Percentiles rank a stretch among this genome's conserved stretches.
These are phyloP conservation scores for Penicillium sp. DNA, from an alignment of 2,329 filamentous ascomycete genomes.

Conservation along the genomic window DNA sequence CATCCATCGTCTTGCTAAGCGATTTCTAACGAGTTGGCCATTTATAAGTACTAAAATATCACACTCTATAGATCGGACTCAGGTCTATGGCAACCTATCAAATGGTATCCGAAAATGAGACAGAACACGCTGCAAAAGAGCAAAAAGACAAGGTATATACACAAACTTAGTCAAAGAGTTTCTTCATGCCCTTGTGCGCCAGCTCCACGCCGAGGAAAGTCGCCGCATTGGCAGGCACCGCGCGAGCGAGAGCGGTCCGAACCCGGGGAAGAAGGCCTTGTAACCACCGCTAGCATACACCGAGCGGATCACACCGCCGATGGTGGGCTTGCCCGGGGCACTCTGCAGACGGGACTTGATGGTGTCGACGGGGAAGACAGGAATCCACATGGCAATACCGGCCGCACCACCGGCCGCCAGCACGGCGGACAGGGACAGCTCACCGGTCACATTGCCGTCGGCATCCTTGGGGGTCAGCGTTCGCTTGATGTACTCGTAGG, in stretches of 20 bases:
- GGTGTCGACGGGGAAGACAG: constrained; percentile 96
- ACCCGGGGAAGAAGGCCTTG: constrained; percentile 95
- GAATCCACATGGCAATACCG: constrained; percentile 98
- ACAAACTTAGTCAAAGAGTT: constrained; percentile 40
- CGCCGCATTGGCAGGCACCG: constrained; percentile 93
- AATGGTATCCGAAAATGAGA: constrained; percentile 18
- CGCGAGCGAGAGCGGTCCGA: constrained; percentile 87
- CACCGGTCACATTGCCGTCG: constrained; percentile 69
- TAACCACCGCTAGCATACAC: constrained; percentile 82
- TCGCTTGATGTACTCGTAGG: constrained; percentile 95
- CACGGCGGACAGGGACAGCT: constrained; percentile 79
- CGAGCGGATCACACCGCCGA: constrained; percentile 76
- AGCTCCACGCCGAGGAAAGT: constrained; percentile 69
- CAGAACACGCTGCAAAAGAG: constrained; percentile 17
- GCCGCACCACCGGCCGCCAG: constrained; percentile 86
- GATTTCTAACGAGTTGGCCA: neutral
- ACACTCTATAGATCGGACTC: constrained; percentile 4
- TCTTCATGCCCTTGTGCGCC: constrained; percentile 54
- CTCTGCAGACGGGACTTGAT: constrained; percentile 94
- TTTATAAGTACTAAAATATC: neutral
- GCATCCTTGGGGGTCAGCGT: constrained; percentile 80
- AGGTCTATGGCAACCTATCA: neutral
- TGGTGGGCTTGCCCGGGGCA: constrained; percentile 78
- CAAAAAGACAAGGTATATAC: constrained; percentile 9
- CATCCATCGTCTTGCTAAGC: neutral